Base-by-base conservation (phyloP, 2,329 filamentous ascomycete genomes). In the Fusarium beomiforme region DNA sequence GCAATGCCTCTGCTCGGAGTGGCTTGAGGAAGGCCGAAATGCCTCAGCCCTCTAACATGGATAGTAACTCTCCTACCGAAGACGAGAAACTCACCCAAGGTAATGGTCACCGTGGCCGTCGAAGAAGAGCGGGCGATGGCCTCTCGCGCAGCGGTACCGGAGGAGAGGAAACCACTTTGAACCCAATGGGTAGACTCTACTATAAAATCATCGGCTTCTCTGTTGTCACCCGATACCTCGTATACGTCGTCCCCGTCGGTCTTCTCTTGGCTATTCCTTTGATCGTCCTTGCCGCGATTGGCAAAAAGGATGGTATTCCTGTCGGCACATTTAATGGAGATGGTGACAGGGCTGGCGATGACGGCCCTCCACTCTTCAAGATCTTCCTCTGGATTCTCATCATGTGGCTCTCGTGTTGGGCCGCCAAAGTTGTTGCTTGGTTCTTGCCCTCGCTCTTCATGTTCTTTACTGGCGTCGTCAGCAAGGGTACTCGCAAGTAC, bases 341-440 rank as follows among this genome's bases (percentile, higher is more conserved):
- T 24, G 60, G 42, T 8, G 56, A 53, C 24, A 56, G 42, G 21
- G 46, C 29, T 17, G 60, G 50, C 34, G 72, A 49, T 39, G 73
- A 74, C 16, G 86, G 85, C 2, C 85, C 88, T 12, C 82, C 85
- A 8, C 83, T 92, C 13, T 88, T 90, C 75, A 80, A 86, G 51
- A 83, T 93, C 50, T 92, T 92, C 74, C 82, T 91, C 50, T 92
- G 91, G 91, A 86, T 93, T 72, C 88, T 92, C 76, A 84, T 91
- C 55, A 85, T 90, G 37, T 93, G 91, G 91, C 80, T 90, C 41
- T 85, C 86, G 12, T 84, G 92, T 14, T 93, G 91, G 91, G 82
- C 85, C 21, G 89, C 87, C 71, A 93, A 93, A 81, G 80, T 92
- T 44, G 83, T 89, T 14, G 88, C 91, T 17, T 88, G 89, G 78